Conservation (phyloP, 208 protist species). For the Herpetomonas samuelpessoai region DNA sequence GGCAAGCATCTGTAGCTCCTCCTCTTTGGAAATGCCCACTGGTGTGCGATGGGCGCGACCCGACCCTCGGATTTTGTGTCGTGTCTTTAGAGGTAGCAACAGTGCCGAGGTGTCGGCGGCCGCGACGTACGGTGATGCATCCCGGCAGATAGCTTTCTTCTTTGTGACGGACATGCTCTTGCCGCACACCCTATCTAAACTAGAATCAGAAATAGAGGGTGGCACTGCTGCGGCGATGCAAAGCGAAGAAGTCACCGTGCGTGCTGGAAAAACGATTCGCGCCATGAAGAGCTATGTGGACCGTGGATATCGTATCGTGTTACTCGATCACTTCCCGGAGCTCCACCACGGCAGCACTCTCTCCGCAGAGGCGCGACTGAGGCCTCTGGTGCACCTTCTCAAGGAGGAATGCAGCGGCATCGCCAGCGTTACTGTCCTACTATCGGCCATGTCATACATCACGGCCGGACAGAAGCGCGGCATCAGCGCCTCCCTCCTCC, state of each 20-base stretch:
- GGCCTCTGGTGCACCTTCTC: constrained; percentile 41
- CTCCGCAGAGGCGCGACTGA: constrained; percentile 33
- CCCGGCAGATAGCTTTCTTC: constrained; percentile 60
- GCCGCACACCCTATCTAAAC: neutral
- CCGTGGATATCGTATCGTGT: constrained; percentile 68
- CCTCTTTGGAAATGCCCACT: constrained; percentile 10
- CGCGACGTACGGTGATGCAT: constrained; percentile 46
- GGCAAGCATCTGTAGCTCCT: neutral
- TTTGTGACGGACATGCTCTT: constrained; percentile 72
- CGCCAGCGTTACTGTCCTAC: constrained; percentile 49
- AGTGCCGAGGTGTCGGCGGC: constrained; percentile 17
- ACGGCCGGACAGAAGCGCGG: constrained; percentile 32
- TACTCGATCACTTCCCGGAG: constrained; percentile 75
- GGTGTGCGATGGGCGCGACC: constrained; percentile 48
- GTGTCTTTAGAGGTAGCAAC: constrained; percentile 39
- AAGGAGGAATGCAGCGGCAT: constrained; percentile 18
- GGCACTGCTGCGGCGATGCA: neutral
- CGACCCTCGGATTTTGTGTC: constrained; percentile 69
- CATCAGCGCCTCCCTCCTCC: constrained; percentile 38
- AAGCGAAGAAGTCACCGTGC: neutral
- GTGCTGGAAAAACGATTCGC: neutral
- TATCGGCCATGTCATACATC: constrained; percentile 78
- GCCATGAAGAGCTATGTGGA: constrained; percentile 28
- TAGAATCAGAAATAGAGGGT: neutral
- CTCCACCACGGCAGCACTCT: constrained; percentile 72